Conservation (phyloP, 2,329 filamentous ascomycete species). For the Monosporascus sp. region DNA sequence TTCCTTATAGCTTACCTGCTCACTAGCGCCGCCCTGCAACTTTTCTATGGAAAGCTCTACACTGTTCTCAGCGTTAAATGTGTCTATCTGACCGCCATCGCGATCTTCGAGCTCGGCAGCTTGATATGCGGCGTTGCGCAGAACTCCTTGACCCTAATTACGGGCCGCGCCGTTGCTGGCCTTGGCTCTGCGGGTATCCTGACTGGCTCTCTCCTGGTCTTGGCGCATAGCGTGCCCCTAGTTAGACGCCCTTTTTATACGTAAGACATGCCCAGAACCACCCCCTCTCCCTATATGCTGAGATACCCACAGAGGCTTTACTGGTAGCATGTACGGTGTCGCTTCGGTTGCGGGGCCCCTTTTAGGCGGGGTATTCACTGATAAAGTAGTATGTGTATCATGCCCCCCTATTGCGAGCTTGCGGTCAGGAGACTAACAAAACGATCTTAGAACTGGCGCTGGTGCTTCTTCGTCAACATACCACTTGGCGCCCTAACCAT, state of each 20-base stretch:
- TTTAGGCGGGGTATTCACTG: conserved; percentile 27
- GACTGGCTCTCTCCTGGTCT: conserved; percentile 33
- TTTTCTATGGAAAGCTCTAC: conserved; percentile 34
- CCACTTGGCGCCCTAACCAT: conserved; percentile 25
- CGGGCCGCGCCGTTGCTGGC: conserved; percentile 24
- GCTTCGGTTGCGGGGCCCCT: conserved; percentile 29
- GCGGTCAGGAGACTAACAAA: not conserved
- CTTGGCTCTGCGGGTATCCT: conserved; percentile 35
- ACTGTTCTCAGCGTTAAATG: conserved; percentile 34
- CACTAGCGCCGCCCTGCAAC: conserved; percentile 32
- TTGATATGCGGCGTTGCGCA: conserved; percentile 29
- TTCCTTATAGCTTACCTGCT: conserved; percentile 30
- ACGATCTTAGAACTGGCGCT: conserved; percentile 20
- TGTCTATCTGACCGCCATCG: conserved; percentile 30
- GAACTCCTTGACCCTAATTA: conserved; percentile 23
- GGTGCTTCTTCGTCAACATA: conserved; percentile 30
- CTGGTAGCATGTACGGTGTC: conserved; percentile 34
- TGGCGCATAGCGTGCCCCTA: conserved; percentile 25
- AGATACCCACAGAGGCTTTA: conserved; percentile 11
- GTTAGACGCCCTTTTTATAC: conserved; percentile 18
- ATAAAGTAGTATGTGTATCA: conserved; percentile 22
- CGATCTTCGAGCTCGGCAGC: conserved; percentile 36
- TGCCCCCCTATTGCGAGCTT: not conserved
- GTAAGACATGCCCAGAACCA: not conserved
- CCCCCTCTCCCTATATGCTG: not conserved